These are phyloP conservation scores for Amanita phalloides DNA, from an alignment of 768 basidiomycete genomes.

Conservation along the genomic window DNA sequence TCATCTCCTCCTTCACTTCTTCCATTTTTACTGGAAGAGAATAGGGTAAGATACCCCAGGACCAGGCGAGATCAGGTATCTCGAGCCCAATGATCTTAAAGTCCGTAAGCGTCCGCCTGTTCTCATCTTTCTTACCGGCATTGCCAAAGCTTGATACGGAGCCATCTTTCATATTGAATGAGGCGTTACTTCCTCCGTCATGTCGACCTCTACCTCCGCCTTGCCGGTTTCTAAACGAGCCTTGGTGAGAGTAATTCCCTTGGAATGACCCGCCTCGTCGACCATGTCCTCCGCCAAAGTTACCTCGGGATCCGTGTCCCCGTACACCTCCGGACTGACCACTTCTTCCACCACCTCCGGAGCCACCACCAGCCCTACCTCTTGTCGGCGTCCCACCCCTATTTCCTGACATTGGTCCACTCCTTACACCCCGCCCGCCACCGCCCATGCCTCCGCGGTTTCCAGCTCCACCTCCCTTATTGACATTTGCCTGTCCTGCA, in stretches of 20 bases:
- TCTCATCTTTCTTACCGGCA: slow-evolving; percentile 76
- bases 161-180: slow-evolving; percentile 42
- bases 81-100: slow-evolving; percentile 94
- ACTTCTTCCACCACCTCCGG: slow-evolving; percentile 28
- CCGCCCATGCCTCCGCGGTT: slow-evolving; percentile 30
- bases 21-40: slow-evolving; percentile 20
- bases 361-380: slow-evolving; percentile 26
- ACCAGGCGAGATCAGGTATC: slow-evolving; percentile 76
- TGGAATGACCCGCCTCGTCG: slow-evolving; percentile 59
- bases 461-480: slow-evolving; percentile 15
- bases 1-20: slow-evolving; percentile 20
- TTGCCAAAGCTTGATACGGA: slow-evolving; percentile 30
- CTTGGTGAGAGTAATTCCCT: slow-evolving; percentile 28
- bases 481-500: slow-evolving; percentile 14
- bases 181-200: slow-evolving; percentile 27
- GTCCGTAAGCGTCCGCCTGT: slow-evolving; percentile 88
- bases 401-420: slow-evolving; percentile 36
- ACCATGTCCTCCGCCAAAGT: slow-evolving; percentile 52
- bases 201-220: slow-evolving; percentile 30
- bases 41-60: slow-evolving; percentile 61
- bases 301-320: slow-evolving; percentile 55
- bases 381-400: slow-evolving; percentile 32
- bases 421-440: slow-evolving; percentile 38
- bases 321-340: slow-evolving; percentile 39
- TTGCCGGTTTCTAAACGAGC: slow-evolving; percentile 52